Conservation (phyloP, 2,329 filamentous ascomycete genomes). For the Paecilomyces formosus region DNA sequence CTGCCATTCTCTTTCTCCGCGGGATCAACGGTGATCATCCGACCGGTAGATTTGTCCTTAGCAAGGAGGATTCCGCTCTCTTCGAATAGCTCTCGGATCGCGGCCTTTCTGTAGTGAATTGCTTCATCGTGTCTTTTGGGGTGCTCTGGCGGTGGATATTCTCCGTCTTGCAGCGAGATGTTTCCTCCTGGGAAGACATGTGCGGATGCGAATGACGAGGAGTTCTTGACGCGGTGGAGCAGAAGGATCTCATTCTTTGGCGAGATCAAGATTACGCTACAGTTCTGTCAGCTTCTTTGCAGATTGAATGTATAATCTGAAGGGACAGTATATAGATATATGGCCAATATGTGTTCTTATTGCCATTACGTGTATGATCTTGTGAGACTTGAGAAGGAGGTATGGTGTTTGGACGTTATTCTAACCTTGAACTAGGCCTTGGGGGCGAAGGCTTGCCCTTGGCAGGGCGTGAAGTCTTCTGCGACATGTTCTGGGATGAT, state of each 20-base stretch:
- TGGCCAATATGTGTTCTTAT: neutral
- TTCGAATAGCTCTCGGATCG: slow-evolving; percentile 88
- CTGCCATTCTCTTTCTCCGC: slow-evolving; percentile 58
- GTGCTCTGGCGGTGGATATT: slow-evolving; percentile 43
- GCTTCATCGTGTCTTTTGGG: slow-evolving; percentile 61
- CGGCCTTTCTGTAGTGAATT: slow-evolving; percentile 68
- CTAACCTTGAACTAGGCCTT: slow-evolving; percentile 58
- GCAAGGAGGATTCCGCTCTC: slow-evolving; percentile 86
- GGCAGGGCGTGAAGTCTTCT: slow-evolving; percentile 10
- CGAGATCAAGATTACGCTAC: slow-evolving; percentile 75
- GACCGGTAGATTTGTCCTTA: slow-evolving; percentile 27
- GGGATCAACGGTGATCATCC: slow-evolving; percentile 55
- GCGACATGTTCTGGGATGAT: slow-evolving; percentile 13
- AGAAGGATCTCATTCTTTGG: slow-evolving; percentile 81
- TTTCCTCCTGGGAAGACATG: slow-evolving; percentile 94
- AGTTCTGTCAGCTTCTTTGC: neutral
- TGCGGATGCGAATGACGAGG: slow-evolving; percentile 77
- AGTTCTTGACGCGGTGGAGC: slow-evolving; percentile 75
- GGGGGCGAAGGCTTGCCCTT: slow-evolving; percentile 41
- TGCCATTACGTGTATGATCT: neutral
- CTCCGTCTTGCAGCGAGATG: slow-evolving; percentile 67
- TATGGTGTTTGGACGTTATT: neutral
- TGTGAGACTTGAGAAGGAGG: neutral
- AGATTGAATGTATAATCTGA: neutral
- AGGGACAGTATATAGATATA: neutral